Percentiles rank a stretch among this genome's conserved stretches.
Conservation (phyloP, 768 basidiomycete species). For the Chalciporus sphaerocephalus region DNA sequence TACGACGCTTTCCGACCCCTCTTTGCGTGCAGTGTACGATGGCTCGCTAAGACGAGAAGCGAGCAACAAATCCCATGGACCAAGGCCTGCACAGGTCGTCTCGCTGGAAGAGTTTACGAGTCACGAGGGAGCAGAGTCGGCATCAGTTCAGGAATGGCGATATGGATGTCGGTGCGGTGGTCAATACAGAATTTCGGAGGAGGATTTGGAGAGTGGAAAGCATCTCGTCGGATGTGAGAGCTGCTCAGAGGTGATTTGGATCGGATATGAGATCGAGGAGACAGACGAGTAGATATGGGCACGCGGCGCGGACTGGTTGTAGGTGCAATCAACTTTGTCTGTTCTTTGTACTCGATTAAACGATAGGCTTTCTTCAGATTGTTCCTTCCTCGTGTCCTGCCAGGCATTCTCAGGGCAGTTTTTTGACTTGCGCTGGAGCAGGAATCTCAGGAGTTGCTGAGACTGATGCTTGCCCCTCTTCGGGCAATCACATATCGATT, state of each 20-base stretch:
- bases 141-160: conserved; percentile 40
- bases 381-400: too few relatives aligned
- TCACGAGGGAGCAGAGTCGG: conserved; percentile 30
- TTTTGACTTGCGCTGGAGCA: too few relatives aligned
- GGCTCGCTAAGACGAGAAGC: conserved; percentile 9
- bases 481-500: too few relatives aligned
- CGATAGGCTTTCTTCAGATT: too few relatives aligned
- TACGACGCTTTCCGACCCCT: conserved; percentile 48
- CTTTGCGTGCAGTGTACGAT: conserved; percentile 53
- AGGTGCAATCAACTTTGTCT: too few relatives aligned
- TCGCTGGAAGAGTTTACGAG: conserved; percentile 70
- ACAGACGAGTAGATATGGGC: conserved; percentile 26
- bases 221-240: conserved; percentile 70
- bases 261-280: conserved; percentile 65
- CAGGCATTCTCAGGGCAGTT: too few relatives aligned
- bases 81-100: conserved; percentile 72
- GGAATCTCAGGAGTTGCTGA: too few relatives aligned
- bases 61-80: conserved; percentile 26
- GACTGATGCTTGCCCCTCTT: too few relatives aligned
- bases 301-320: too few relatives aligned
- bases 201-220: conserved; percentile 61
- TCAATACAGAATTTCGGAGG: conserved; percentile 50
- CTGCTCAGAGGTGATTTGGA: conserved; percentile 83
- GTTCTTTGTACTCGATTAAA: too few relatives aligned
- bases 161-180: conserved; percentile 76